Conservation (phyloP, 148 eudicot genomes). For the Diospyros lotus region DNA sequence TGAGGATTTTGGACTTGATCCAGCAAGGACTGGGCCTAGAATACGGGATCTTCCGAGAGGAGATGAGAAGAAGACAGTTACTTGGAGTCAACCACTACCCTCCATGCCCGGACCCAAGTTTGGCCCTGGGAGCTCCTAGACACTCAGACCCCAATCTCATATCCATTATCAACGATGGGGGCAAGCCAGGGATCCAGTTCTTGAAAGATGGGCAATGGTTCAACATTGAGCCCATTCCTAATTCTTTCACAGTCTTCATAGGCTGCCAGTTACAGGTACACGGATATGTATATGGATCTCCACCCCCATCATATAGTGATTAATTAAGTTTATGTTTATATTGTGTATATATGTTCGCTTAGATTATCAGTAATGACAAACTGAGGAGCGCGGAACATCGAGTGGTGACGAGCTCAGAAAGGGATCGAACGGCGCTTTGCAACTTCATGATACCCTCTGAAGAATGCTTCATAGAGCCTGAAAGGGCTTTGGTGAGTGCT, state of each 20-base stretch:
- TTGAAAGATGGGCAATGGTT: constrained; percentile 52
- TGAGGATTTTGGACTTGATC: constrained; percentile 49
- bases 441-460: constrained; percentile 29
- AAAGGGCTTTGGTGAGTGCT: constrained; percentile 23
- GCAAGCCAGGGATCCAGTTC: constrained; percentile 56
- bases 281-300: constrained; percentile 10
- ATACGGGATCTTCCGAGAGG: constrained; percentile 37
- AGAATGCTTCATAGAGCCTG: constrained; percentile 28
- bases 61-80: constrained; percentile 30
- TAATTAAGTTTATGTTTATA: too few species aligned
- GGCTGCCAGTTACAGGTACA: constrained; percentile 55
- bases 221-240: constrained; percentile 44
- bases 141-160: constrained; percentile 57
- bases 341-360: too few species aligned
- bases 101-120: constrained; percentile 69
- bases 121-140: constrained; percentile 42
- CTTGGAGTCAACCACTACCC: constrained; percentile 52
- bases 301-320: neutral
- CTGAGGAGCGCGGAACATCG: constrained; percentile 35
- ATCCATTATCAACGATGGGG: constrained; percentile 46
- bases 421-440: constrained; percentile 27
- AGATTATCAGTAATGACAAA: constrained; percentile 41
- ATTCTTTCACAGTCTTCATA: constrained; percentile 50
- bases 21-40: constrained; percentile 59
- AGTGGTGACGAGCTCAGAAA: constrained; percentile 31